Conservation (phyloP, 345 rosid genomes). For the Murraya koenigii region DNA sequence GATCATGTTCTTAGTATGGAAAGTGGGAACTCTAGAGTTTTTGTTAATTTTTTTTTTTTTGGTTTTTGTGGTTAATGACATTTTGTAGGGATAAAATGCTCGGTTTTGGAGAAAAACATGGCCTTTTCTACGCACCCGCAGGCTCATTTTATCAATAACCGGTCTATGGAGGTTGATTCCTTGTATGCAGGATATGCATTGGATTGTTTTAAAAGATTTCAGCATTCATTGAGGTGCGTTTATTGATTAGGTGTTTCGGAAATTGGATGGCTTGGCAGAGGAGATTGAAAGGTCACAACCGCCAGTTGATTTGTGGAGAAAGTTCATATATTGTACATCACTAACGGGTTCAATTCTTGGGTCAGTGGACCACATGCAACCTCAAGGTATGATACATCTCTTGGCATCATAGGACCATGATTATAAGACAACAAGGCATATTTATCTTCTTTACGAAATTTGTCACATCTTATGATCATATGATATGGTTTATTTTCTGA, state of each 20-base stretch:
- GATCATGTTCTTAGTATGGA: neutral
- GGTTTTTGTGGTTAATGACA: constrained; percentile 12
- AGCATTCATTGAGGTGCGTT: constrained; percentile 5
- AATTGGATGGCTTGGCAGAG: constrained; percentile 77
- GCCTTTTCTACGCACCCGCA: constrained; percentile 77
- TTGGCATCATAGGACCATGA: neutral
- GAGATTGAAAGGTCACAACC: constrained; percentile 85
- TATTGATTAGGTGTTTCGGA: constrained; percentile 60
- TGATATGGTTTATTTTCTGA: neutral
- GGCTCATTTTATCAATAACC: constrained; percentile 95
- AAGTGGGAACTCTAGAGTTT: neutral
- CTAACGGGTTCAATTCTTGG: constrained; percentile 84
- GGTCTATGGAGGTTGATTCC: constrained; percentile 85
- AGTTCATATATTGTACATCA: constrained; percentile 86
- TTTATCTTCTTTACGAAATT: neutral
- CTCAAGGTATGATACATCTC: constrained; percentile 61
- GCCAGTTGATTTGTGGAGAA: constrained; percentile 87
- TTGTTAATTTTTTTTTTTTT: neutral
- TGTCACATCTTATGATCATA: neutral
- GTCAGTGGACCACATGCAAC: constrained; percentile 93
- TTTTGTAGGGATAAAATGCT: constrained; percentile 64
- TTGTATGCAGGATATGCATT: neutral
- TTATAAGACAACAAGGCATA: neutral
- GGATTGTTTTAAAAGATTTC: neutral
- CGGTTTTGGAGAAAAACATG: constrained; percentile 71